phyloP scores from a whole-genome alignment of 208 protist species.

The Acanthamoeba divionensis region DNA sequence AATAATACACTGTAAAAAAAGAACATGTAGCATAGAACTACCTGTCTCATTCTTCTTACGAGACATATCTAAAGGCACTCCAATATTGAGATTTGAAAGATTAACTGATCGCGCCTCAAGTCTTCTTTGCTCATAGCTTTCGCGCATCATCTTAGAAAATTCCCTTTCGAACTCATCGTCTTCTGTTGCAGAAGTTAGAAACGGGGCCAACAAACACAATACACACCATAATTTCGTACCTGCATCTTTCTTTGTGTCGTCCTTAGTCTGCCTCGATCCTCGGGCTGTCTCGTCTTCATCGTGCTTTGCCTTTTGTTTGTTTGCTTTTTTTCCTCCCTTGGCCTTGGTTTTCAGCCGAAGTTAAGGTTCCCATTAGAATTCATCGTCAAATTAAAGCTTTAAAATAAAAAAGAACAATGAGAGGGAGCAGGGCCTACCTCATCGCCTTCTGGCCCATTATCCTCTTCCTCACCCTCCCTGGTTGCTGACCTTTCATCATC shows the following conservation, averaged over 20 bases:
- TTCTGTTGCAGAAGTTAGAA: not conserved
- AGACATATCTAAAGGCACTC: not conserved
- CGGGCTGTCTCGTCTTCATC: not conserved
- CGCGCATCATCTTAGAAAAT: constrained; percentile 54
- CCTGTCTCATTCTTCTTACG: no score
- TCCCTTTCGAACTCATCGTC: constrained; percentile 55
- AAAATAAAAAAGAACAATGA: no score
- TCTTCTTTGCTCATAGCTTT: constrained; percentile 40
- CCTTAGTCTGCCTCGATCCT: not conserved
- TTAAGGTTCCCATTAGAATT: no score
- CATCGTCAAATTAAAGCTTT: no score
- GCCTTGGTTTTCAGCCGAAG: no score
- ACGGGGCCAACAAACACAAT: not conserved
- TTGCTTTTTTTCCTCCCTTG: constrained; percentile 42
- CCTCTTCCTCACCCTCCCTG: not conserved
- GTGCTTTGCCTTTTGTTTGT: constrained; percentile 31
- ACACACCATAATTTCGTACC: not conserved
- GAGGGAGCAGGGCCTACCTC: no score
- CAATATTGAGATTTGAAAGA: not conserved
- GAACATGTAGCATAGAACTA: no score
- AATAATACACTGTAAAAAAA: no score
- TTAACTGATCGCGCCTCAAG: not conserved
- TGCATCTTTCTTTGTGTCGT: not conserved
- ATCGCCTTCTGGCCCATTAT: not conserved
- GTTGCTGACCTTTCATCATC: no score